phyloP scores from a whole-genome alignment of 306 rosid genomes.

The Cucurbita maxima region DNA sequence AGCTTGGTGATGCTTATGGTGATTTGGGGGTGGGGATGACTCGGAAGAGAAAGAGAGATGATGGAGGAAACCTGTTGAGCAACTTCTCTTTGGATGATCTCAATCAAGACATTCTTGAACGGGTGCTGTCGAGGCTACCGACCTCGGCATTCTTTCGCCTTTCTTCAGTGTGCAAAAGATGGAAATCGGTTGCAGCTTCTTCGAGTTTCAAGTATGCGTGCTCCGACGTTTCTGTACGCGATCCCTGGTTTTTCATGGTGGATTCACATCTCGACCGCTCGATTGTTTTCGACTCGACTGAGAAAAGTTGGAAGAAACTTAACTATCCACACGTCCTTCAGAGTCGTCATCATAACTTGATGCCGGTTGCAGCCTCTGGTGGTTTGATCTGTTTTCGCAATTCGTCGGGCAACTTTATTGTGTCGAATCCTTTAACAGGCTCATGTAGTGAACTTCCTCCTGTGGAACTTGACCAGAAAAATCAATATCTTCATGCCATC shows the following conservation, averaged over 20 bases:
- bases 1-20: constrained; percentile 13
- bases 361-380: constrained; percentile 85
- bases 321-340: constrained; percentile 32
- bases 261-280: constrained; percentile 49
- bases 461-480: constrained; percentile 19
- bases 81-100: constrained; percentile 53
- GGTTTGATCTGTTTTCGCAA: constrained; percentile 77
- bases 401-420: constrained; percentile 28
- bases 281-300: constrained; percentile 57
- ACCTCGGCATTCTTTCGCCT: constrained; percentile 76
- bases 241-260: constrained; percentile 92
- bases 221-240: constrained; percentile 49
- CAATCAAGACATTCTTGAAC: constrained; percentile 76
- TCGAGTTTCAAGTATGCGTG: constrained; percentile 76
- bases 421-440: constrained; percentile 63
- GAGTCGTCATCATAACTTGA: constrained; percentile 23
- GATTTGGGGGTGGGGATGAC: constrained; percentile 12
- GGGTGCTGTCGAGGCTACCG: constrained; percentile 77
- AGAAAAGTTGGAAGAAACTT: constrained; percentile 58
- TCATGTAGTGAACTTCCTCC: constrained; percentile 46
- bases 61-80: constrained; percentile 17
- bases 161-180: constrained; percentile 75
- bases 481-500: constrained; percentile 54
- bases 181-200: constrained; percentile 69
- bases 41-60: constrained; percentile 57